Conservation (phyloP, 805 yeast species). For the Candida andamanensis region DNA sequence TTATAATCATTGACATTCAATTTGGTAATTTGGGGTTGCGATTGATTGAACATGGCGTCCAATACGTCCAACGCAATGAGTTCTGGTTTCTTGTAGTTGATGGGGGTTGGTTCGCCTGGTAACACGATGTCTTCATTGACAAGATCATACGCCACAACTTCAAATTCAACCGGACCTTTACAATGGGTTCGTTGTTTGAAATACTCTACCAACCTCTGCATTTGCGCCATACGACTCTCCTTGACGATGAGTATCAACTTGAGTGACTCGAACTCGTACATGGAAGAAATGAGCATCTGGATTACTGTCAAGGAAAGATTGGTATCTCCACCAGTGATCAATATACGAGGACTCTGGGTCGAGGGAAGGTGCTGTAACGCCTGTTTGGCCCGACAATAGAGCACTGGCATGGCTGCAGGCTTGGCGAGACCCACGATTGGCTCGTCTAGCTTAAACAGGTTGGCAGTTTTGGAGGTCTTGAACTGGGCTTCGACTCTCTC, state of each 20-base stretch:
- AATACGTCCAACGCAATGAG: constrained; percentile 34
- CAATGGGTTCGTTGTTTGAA: constrained; percentile 15
- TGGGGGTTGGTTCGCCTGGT: constrained; percentile 30
- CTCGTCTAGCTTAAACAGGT: constrained; percentile 8
- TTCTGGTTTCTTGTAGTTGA: constrained; percentile 33
- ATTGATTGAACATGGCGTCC: constrained; percentile 24
- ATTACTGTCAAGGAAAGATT: constrained; percentile 30
- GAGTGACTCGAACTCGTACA: constrained; percentile 20
- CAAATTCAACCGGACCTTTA: constrained; percentile 14
- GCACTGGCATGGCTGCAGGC: constrained; percentile 25
- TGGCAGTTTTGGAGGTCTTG: constrained; percentile 2
- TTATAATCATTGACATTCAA: constrained; percentile 21
- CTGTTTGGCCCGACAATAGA: constrained; percentile 35
- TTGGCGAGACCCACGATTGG: constrained; percentile 29
- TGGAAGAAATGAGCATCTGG: constrained; percentile 27
- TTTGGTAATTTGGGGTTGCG: constrained; percentile 15
- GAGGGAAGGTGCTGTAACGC: constrained; percentile 21
- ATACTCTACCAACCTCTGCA: constrained; percentile 15
- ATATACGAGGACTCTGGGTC: constrained; percentile 20
- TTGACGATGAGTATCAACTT: constrained; percentile 27
- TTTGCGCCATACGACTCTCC: constrained; percentile 15
- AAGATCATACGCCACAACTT: constrained; percentile 29
- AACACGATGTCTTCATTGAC: constrained; percentile 29
- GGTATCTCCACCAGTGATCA: constrained; percentile 42
- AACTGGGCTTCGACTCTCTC: constrained; percentile 7